A percentile compares a stretch with the other conserved stretches of the same genome.
phyloP scores from a whole-genome alignment of 495 filamentous ascomycete genomes.

The Neurospora africana region DNA sequence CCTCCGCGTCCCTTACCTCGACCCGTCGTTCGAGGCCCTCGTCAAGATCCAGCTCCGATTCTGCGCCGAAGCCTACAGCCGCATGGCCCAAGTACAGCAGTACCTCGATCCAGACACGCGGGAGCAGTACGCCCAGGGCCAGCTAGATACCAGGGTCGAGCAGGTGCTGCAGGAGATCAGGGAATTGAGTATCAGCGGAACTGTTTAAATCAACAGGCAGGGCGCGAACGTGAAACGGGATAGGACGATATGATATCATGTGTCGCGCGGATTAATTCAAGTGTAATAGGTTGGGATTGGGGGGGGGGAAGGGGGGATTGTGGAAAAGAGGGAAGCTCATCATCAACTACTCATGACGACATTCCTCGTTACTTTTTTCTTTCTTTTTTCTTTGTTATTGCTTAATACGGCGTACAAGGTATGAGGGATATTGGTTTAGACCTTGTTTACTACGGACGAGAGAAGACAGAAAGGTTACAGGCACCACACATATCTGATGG shows the following conservation, averaged over 20 bases:
- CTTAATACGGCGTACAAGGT: conserved; percentile 4
- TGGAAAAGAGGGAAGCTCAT: not conserved
- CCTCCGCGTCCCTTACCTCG: conserved; percentile 89
- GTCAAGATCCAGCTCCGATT: conserved; percentile 98
- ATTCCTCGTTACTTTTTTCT: not conserved
- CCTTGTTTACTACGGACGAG: not conserved
- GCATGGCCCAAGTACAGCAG: conserved; percentile 99
- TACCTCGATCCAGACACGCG: conserved; percentile 94
- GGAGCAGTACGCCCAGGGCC: conserved; percentile 90
- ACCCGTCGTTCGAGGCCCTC: conserved; percentile 91
- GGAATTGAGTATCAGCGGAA: conserved; percentile 79
- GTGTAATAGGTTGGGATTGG: not conserved
- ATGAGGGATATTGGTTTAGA: conserved; percentile 1
- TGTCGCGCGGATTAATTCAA: not conserved
- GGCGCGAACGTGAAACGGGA: not conserved
- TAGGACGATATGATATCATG: not conserved
- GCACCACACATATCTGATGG: not conserved
- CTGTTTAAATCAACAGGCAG: conserved; percentile 27
- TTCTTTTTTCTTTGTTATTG: not conserved
- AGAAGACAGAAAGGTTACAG: not conserved
- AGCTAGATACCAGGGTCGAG: conserved; percentile 86
- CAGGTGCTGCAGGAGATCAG: conserved; percentile 95
- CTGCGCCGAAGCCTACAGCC: conserved; percentile 90
- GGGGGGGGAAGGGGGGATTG: not conserved
- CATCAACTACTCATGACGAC: not conserved